These are phyloP conservation scores for Curvularia sp. DNA, from an alignment of 2,329 filamentous ascomycete species.

Conservation along the genomic window DNA sequence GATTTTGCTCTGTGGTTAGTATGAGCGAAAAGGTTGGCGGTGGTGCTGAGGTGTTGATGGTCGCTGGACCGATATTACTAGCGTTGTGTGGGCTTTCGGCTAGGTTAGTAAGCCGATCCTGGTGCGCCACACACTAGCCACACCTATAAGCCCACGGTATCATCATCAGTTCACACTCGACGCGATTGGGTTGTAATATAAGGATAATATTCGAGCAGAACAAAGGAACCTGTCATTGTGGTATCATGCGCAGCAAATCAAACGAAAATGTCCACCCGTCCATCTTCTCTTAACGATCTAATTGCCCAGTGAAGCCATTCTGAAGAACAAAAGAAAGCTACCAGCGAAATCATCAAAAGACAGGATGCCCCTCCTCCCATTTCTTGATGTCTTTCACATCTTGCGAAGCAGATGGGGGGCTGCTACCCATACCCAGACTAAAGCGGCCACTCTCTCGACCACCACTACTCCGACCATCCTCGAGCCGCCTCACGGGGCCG, in stretches of 20 bases:
- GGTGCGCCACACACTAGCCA: conserved; percentile 28
- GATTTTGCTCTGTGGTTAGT: conserved; percentile 48
- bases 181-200: background rate
- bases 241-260: conserved; percentile 38
- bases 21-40: conserved; percentile 45
- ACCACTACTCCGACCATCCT: conserved; percentile 47
- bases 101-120: conserved; percentile 32
- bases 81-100: conserved; percentile 43
- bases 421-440: conserved; percentile 43
- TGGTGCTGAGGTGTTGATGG: conserved; percentile 39
- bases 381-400: conserved; percentile 44
- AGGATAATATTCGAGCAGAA: background rate
- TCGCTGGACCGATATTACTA: conserved; percentile 35
- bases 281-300: conserved; percentile 1
- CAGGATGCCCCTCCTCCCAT: conserved; percentile 58
- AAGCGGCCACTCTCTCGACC: conserved; percentile 26
- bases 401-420: conserved; percentile 38
- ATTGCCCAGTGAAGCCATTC: conserved; percentile 1
- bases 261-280: conserved; percentile 6
- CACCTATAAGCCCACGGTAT: background rate
- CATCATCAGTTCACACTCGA: background rate
- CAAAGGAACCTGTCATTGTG: conserved; percentile 23
- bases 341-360: conserved; percentile 49
- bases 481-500: conserved; percentile 62
- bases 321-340: conserved; percentile 9